Conservation (phyloP, 2,329 filamentous ascomycete species). For the Aspergillus sp. region DNA sequence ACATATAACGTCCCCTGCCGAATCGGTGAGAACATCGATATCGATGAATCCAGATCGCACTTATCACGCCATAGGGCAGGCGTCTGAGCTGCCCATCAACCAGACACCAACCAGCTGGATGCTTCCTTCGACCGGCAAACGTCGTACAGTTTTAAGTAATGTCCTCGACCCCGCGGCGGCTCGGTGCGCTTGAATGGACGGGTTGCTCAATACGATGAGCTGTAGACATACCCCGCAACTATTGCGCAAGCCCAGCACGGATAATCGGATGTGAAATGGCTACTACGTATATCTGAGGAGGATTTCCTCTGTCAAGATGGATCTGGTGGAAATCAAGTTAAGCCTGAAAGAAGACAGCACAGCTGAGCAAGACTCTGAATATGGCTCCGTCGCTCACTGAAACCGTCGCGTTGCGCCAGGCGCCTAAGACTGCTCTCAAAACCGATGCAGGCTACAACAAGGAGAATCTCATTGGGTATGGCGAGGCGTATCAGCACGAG, state of each 20-base stretch:
- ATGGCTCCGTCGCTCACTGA: constrained; percentile 38
- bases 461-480: constrained; percentile 34
- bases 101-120: neutral
- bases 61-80: constrained; percentile 10
- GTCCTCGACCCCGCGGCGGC: constrained; percentile 6
- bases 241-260: constrained; percentile 19
- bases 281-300: constrained; percentile 13
- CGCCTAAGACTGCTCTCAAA: constrained; percentile 23
- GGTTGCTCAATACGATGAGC: neutral
- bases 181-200: neutral
- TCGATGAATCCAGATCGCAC: constrained; percentile 6
- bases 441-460: constrained; percentile 34
- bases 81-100: neutral
- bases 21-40: constrained; percentile 3
- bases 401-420: constrained; percentile 24
- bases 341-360: neutral
- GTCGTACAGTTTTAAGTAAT: neutral
- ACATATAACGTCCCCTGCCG: too few species aligned
- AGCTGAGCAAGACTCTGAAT: neutral
- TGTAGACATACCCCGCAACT: constrained; percentile 20
- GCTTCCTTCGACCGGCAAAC: neutral
- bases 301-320: neutral
- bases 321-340: neutral
- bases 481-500: constrained; percentile 41
- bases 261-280: constrained; percentile 8